A percentile compares a stretch with the other conserved stretches of the same genome.
Evolutionary conservation across 1,284 basidiomycete genomes (phyloP).

Genomic region (Gastroboletus turbinatus): DNA sequence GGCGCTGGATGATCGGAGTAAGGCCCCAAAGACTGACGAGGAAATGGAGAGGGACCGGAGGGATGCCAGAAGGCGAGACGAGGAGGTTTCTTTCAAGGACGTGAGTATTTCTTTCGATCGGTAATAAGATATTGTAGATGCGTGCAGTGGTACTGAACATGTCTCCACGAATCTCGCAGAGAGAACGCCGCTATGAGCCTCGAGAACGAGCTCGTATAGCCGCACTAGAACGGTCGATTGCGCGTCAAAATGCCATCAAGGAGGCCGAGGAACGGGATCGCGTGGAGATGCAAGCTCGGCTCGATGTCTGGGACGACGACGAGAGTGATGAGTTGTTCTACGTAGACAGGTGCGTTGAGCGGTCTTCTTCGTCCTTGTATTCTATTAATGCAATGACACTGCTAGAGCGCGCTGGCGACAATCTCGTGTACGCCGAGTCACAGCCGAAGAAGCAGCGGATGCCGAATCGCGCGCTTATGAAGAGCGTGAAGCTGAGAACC

Average conservation of each 20-base stretch:
- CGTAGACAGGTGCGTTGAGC: slow-evolving; percentile 63
- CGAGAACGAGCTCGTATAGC: slow-evolving; percentile 77
- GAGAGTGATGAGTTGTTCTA: slow-evolving; percentile 87
- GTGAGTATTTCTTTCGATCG: slow-evolving; percentile 48
- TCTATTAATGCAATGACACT: background rate
- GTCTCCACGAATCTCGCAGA: slow-evolving; percentile 40
- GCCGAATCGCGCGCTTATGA: slow-evolving; percentile 80
- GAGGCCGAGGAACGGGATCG: slow-evolving; percentile 77
- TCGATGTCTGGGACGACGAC: slow-evolving; percentile 89
- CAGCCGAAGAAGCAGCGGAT: slow-evolving; percentile 78
- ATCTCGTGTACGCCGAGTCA: slow-evolving; percentile 62
- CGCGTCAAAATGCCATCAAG: slow-evolving; percentile 65
- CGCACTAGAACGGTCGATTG: slow-evolving; percentile 71
- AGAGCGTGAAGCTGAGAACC: slow-evolving; percentile 79
- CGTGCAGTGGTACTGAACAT: background rate
- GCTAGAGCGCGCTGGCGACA: slow-evolving; percentile 72
- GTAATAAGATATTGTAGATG: too few species aligned
- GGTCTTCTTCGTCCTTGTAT: background rate
- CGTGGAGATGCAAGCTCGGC: slow-evolving; percentile 65
- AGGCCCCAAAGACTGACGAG: slow-evolving; percentile 73
- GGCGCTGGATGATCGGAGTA: slow-evolving; percentile 38
- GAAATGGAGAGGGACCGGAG: slow-evolving; percentile 79
- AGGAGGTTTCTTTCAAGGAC: slow-evolving; percentile 81
- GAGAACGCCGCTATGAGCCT: slow-evolving; percentile 54
- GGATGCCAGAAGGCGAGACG: slow-evolving; percentile 70